Evolutionary conservation across 2,329 filamentous ascomycete genomes (phyloP).

Genomic region (Diaporthe velutina): DNA sequence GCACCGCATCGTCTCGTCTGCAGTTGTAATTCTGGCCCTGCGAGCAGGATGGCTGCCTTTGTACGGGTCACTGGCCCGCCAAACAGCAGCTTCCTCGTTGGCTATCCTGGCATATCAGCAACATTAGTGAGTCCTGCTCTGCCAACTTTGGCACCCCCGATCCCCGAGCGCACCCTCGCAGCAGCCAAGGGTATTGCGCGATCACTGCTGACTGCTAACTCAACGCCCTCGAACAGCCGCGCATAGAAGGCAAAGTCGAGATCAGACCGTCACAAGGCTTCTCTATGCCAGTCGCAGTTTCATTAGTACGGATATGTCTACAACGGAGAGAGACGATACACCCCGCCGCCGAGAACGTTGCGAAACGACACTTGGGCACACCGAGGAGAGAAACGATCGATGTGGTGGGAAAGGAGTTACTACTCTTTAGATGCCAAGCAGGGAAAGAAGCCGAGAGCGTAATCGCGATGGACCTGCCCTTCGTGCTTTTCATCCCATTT

Average conservation of each 20-base stretch:
- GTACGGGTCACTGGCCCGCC: constrained; percentile 97
- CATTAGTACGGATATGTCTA: constrained; percentile 92
- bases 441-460: constrained; percentile 90
- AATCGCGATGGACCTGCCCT: constrained; percentile 95
- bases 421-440: constrained; percentile 87
- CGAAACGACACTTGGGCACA: constrained; percentile 91
- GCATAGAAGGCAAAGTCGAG: constrained; percentile 98
- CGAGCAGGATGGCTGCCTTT: constrained; percentile 75
- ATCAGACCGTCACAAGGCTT: constrained; percentile 88
- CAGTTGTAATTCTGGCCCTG: constrained; percentile 28
- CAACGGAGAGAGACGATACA: constrained; percentile 97
- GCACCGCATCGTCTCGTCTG: constrained; percentile 28
- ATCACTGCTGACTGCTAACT: constrained; percentile 35
- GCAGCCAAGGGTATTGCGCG: constrained; percentile 20
- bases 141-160: constrained; percentile 36
- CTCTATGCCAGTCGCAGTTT: constrained; percentile 90
- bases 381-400: constrained; percentile 92
- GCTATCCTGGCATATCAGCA: constrained; percentile 97
- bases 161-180: background rate
- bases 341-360: constrained; percentile 92
- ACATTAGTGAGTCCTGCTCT: constrained; percentile 80
- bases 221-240: constrained; percentile 72
- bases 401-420: constrained; percentile 94
- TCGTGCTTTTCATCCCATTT: constrained; percentile 97
- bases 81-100: constrained; percentile 96